A percentile compares a stretch with the other conserved stretches of the same genome.
phyloP scores from a whole-genome alignment of 2,329 filamentous ascomycete genomes.

The Aspergillus sp. region DNA sequence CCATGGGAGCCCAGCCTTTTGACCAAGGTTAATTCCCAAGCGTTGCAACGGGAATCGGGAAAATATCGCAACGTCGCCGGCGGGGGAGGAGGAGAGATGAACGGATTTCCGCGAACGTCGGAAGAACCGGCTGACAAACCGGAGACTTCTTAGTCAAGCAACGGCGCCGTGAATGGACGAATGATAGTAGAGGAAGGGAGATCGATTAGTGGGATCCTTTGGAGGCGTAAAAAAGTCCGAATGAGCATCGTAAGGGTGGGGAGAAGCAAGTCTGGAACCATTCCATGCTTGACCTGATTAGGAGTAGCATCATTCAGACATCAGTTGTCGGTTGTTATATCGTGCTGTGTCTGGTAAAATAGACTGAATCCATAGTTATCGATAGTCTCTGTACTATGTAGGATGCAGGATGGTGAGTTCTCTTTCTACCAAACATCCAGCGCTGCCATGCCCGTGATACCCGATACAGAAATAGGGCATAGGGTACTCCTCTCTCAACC shows the following conservation, averaged over 20 bases:
- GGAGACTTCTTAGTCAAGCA: neutral
- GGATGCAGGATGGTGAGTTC: too few relatives aligned
- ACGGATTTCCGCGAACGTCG: constrained; percentile 8
- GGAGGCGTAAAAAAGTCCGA: neutral
- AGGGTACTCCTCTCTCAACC: constrained; percentile 7
- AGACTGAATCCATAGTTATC: too few relatives aligned
- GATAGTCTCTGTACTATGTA: too few relatives aligned
- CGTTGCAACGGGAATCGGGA: neutral
- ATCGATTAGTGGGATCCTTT: neutral
- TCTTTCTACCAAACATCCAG: too few relatives aligned
- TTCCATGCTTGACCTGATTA: too few relatives aligned
- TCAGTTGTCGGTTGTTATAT: too few relatives aligned
- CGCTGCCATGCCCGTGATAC: neutral
- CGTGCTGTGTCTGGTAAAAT: too few relatives aligned
- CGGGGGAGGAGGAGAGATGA: constrained; percentile 3
- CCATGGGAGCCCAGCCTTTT: constrained; percentile 16
- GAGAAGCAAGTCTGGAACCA: too few relatives aligned
- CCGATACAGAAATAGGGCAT: constrained; percentile 13
- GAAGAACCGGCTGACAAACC: constrained; percentile 27
- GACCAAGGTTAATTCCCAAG: neutral
- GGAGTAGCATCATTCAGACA: too few relatives aligned
- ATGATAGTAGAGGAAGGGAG: neutral
- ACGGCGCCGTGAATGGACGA: neutral
- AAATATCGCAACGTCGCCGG: neutral
- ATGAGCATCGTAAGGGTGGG: neutral